Conservation (phyloP, 495 filamentous ascomycete species). For the Xylaria venustula region DNA sequence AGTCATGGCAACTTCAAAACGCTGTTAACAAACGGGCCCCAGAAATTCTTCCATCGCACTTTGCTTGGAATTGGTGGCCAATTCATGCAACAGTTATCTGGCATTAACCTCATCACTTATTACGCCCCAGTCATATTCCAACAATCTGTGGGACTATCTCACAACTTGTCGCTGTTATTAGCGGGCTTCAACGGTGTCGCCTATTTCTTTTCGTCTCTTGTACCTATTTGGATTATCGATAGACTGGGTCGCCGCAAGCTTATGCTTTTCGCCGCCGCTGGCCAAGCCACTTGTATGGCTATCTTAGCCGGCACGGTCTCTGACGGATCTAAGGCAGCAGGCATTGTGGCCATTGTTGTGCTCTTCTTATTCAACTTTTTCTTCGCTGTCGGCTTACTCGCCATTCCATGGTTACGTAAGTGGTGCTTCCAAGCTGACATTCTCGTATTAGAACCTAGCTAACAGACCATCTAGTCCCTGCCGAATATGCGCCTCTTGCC, state of each 20-base stretch:
- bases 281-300: slow-evolving; percentile 38
- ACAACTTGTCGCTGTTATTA: slow-evolving; percentile 50
- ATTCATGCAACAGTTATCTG: slow-evolving; percentile 50
- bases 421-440: slow-evolving; percentile 5
- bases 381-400: slow-evolving; percentile 39
- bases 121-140: slow-evolving; percentile 55
- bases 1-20: slow-evolving; percentile 33
- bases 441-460: slow-evolving; percentile 15
- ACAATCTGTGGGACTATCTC: slow-evolving; percentile 50
- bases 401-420: slow-evolving; percentile 40
- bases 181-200: slow-evolving; percentile 46
- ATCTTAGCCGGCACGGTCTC: slow-evolving; percentile 39
- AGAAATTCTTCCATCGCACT: slow-evolving; percentile 42
- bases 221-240: slow-evolving; percentile 49
- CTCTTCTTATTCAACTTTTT: slow-evolving; percentile 45
- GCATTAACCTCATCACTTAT: slow-evolving; percentile 55
- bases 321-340: slow-evolving; percentile 32
- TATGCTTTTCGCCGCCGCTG: slow-evolving; percentile 45
- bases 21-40: slow-evolving; percentile 47
- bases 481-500: slow-evolving; percentile 64
- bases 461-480: slow-evolving; percentile 32
- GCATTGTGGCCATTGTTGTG: slow-evolving; percentile 37
- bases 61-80: slow-evolving; percentile 52
- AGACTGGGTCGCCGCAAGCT: slow-evolving; percentile 49
- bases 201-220: slow-evolving; percentile 39